A percentile compares a stretch with the other conserved stretches of the same genome.
These are phyloP conservation scores for Spongospora subterranea DNA, from an alignment of 208 protist genomes.

Conservation along the genomic window DNA sequence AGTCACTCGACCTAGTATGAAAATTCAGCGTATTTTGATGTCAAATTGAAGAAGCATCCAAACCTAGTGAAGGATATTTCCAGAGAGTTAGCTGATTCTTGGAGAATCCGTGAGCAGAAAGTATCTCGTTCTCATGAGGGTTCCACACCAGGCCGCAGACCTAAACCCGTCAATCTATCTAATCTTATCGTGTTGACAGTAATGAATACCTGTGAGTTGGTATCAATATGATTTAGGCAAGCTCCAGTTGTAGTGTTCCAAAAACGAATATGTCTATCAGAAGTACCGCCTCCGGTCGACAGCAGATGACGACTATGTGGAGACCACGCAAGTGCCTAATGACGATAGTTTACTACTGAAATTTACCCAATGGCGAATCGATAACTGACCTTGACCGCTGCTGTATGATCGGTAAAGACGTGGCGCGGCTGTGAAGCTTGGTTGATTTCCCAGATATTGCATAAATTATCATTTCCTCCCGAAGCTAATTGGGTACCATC, in stretches of 20 bases:
- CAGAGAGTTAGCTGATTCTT: conserved; percentile 97
- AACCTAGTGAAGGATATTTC: conserved; percentile 96
- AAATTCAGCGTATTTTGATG: conserved; percentile 86
- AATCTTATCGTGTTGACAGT: not conserved
- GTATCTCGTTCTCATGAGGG: conserved; percentile 89
- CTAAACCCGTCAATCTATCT: conserved; percentile 74
- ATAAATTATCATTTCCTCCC: conserved; percentile 96
- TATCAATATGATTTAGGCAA: conserved; percentile 88
- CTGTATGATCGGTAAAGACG: conserved; percentile 28
- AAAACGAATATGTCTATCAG: conserved; percentile 95
- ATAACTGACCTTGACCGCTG: conserved; percentile 84
- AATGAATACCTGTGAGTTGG: conserved; percentile 76
- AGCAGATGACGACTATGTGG: conserved; percentile 90
- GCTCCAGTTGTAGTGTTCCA: conserved; percentile 93
- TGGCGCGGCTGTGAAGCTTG: not conserved
- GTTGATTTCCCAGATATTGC: conserved; percentile 86
- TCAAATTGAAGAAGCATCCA: conserved; percentile 91
- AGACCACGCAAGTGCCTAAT: conserved; percentile 92
- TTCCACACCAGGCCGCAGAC: conserved; percentile 96
- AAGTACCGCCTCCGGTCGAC: conserved; percentile 93
- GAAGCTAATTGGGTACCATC: conserved; percentile 88
- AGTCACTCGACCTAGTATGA: conserved; percentile 79
- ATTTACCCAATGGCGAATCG: not conserved
- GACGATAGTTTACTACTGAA: not conserved
- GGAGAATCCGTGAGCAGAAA: conserved; percentile 96